Conservation (phyloP, 2,329 filamentous ascomycete species). For the Aureobasidium leucospermi region DNA sequence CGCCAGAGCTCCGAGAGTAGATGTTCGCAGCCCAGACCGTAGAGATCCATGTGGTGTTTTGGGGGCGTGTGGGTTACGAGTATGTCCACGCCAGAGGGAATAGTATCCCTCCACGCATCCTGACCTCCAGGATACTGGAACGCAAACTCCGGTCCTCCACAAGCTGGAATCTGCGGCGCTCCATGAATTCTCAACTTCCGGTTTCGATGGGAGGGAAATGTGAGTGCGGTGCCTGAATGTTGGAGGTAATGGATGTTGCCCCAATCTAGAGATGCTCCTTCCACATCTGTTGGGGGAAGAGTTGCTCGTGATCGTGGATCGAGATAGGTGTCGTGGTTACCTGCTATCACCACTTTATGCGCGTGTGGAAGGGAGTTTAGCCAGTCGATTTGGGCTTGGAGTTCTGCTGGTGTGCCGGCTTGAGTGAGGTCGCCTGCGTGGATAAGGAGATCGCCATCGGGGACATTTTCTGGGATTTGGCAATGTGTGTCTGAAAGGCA, state of each 20-base stretch:
- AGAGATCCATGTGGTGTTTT: constrained; percentile 58
- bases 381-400: constrained; percentile 84
- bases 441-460: constrained; percentile 75
- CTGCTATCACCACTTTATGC: constrained; percentile 75
- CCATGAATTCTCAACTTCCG: constrained; percentile 68
- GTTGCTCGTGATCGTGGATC: constrained; percentile 56
- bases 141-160: constrained; percentile 63
- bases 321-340: constrained; percentile 86
- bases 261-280: constrained; percentile 52
- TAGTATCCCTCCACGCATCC: constrained; percentile 64
- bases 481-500: constrained; percentile 89
- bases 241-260: constrained; percentile 68
- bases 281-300: constrained; percentile 42
- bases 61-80: constrained; percentile 78
- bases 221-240: constrained; percentile 56
- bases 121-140: constrained; percentile 64
- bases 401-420: constrained; percentile 60
- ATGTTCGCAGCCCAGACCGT: constrained; percentile 47
- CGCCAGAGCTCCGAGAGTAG: constrained; percentile 68
- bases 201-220: constrained; percentile 44
- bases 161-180: constrained; percentile 69
- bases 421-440: constrained; percentile 83
- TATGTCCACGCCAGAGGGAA: constrained; percentile 68
- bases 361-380: constrained; percentile 63
- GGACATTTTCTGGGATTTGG: constrained; percentile 45